Percentiles rank a stretch among this genome's conserved stretches.
These are phyloP conservation scores for Phyllosticta capitalensis DNA, from an alignment of 2,329 filamentous ascomycete species.

Conservation along the genomic window DNA sequence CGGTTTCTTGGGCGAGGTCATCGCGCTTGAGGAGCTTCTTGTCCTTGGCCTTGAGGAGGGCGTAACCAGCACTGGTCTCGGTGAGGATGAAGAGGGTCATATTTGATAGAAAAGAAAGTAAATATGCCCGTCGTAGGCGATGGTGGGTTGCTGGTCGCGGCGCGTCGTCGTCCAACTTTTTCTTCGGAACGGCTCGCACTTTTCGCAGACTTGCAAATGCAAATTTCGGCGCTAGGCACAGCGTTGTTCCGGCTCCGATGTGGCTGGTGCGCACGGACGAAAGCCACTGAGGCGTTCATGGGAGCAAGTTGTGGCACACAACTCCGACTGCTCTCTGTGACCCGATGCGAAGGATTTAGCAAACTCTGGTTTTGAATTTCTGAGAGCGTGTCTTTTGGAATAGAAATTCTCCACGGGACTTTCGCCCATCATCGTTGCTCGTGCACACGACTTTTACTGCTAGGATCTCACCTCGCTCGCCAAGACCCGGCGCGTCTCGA, in stretches of 20 bases:
- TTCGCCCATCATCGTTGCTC: too few relatives aligned
- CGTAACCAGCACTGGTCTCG: constrained; percentile 94
- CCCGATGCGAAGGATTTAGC: too few relatives aligned
- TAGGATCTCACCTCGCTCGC: too few relatives aligned
- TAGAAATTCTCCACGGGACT: too few relatives aligned
- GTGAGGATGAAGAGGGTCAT: constrained; percentile 91
- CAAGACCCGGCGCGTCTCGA: too few relatives aligned
- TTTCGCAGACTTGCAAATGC: constrained; percentile 7
- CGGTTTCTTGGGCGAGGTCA: constrained; percentile 64
- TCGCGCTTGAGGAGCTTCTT: constrained; percentile 94
- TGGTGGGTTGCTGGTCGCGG: neutral
- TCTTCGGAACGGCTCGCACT: constrained; percentile 8
- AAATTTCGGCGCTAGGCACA: neutral
- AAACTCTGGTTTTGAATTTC: too few relatives aligned
- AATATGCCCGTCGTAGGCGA: constrained; percentile 10
- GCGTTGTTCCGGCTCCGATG: constrained; percentile 1
- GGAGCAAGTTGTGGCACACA: too few relatives aligned
- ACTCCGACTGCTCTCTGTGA: too few relatives aligned
- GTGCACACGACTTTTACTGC: too few relatives aligned
- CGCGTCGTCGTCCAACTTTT: constrained; percentile 10
- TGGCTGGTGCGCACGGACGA: too few relatives aligned
- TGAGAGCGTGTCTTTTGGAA: too few relatives aligned
- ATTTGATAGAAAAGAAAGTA: constrained; percentile 25
- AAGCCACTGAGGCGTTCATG: too few relatives aligned
- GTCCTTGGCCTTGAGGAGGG: constrained; percentile 95